These are phyloP conservation scores for Beta lomatogona DNA, from an alignment of 179 eudicot species.

Conservation along the genomic window DNA sequence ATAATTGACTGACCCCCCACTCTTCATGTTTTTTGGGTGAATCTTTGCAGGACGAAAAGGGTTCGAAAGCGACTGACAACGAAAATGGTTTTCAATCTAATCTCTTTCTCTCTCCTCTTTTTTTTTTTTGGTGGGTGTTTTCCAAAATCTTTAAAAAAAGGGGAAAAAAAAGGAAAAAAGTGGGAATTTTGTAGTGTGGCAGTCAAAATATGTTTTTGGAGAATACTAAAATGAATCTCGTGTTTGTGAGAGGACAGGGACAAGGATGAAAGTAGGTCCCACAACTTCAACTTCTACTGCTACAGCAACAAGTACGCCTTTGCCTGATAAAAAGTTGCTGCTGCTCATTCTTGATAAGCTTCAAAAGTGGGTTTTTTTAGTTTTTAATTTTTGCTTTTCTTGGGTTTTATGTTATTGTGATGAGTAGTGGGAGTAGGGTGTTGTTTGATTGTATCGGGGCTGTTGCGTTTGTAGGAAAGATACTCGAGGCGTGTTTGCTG, in stretches of 20 bases:
- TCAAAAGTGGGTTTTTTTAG: conserved; percentile 64
- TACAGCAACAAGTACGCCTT: conserved; percentile 44
- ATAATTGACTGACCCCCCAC: conserved; percentile 24
- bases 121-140: conserved; percentile 3
- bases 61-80: conserved; percentile 63
- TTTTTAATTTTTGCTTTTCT: not conserved
- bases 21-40: conserved; percentile 15
- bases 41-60: conserved; percentile 64
- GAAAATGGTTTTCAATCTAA: conserved; percentile 53
- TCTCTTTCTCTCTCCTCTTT: conserved; percentile 14
- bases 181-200: conserved; percentile 3
- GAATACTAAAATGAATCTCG: conserved; percentile 21
- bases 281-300: conserved; percentile 23
- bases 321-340: conserved; percentile 93
- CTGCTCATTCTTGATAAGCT: conserved; percentile 87
- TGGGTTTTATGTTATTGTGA: not conserved
- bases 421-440: not conserved
- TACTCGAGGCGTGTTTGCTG: conserved; percentile 83
- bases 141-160: conserved; percentile 9
- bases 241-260: conserved; percentile 41
- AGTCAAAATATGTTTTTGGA: conserved; percentile 11
- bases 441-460: conserved; percentile 1
- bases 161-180: not conserved
- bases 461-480: conserved; percentile 66
- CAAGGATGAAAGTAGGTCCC: conserved; percentile 69